phyloP scores from a whole-genome alignment of 768 basidiomycete genomes.

The Mycena filopes region DNA sequence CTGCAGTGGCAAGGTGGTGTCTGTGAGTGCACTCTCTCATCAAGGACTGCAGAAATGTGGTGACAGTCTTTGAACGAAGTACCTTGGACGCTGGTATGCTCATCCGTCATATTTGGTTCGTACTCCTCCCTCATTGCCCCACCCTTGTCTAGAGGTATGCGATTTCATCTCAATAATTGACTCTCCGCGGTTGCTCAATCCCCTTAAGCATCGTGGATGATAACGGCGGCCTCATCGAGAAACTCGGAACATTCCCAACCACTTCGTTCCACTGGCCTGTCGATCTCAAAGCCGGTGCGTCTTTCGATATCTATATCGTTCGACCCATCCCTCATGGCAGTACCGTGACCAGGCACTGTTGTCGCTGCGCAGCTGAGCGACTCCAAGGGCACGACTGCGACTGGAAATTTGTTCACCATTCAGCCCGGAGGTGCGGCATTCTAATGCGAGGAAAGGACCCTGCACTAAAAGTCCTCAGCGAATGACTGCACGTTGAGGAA shows the following conservation, averaged over 20 bases:
- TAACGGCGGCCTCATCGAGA: constrained; percentile 1
- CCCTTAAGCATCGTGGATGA: background rate
- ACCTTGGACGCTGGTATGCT: constrained; percentile 22
- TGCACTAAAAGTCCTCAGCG: background rate
- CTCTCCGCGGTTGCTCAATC: background rate
- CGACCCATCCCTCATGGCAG: background rate
- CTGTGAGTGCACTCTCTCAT: constrained; percentile 3
- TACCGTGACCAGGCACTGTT: constrained; percentile 8
- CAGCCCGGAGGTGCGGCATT: constrained; percentile 8
- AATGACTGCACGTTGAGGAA: constrained; percentile 10
- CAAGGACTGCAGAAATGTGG: background rate
- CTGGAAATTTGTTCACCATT: constrained; percentile 1
- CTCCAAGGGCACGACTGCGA: constrained; percentile 11
- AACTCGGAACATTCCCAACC: background rate
- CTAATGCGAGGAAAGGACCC: too few species aligned
- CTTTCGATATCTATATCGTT: background rate
- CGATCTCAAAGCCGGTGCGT: constrained; percentile 16
- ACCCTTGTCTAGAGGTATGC: constrained; percentile 11
- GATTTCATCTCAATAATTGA: background rate
- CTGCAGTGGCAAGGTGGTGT: constrained; percentile 27
- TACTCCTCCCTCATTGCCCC: background rate
- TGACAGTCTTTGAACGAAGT: background rate
- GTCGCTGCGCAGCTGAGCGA: constrained; percentile 15
- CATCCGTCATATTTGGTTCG: background rate
- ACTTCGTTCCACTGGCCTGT: constrained; percentile 20